Conservation (phyloP, 495 filamentous ascomycete species). For the Penicillium waksmanii region DNA sequence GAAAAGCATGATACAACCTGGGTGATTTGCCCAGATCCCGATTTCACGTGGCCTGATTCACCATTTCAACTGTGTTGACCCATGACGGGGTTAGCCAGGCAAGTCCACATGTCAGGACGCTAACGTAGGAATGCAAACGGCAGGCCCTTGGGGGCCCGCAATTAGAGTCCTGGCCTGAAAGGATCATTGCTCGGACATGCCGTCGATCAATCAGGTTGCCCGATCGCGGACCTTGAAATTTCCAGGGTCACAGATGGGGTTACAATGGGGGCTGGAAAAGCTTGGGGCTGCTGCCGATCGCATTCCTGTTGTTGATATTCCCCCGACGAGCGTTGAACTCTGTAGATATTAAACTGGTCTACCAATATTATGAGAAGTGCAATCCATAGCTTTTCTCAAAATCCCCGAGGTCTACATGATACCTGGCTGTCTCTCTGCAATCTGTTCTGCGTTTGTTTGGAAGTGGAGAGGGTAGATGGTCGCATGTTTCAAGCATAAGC, state of each 20-base stretch:
- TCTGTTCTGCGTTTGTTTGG: not conserved
- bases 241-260: slow-evolving; percentile 14
- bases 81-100: not conserved
- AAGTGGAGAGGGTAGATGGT: slow-evolving; percentile 1
- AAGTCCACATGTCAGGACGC: not conserved
- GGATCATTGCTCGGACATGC: not conserved
- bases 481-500: not conserved
- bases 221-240: slow-evolving; percentile 4
- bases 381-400: too few relatives aligned
- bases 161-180: slow-evolving; percentile 1
- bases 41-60: not conserved
- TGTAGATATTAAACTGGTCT: not conserved
- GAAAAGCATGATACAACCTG: not conserved
- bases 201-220: slow-evolving; percentile 6
- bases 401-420: too few relatives aligned
- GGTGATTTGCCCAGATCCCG: not conserved
- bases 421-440: not conserved
- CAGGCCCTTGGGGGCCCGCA: not conserved
- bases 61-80: not conserved
- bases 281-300: slow-evolving; percentile 13
- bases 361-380: too few relatives aligned
- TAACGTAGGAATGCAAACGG: not conserved
- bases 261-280: slow-evolving; percentile 14
- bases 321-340: not conserved
- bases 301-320: slow-evolving; percentile 7